Base-by-base conservation (phyloP, 164 flowering plant species). In the Chimonanthus praecox region DNA sequence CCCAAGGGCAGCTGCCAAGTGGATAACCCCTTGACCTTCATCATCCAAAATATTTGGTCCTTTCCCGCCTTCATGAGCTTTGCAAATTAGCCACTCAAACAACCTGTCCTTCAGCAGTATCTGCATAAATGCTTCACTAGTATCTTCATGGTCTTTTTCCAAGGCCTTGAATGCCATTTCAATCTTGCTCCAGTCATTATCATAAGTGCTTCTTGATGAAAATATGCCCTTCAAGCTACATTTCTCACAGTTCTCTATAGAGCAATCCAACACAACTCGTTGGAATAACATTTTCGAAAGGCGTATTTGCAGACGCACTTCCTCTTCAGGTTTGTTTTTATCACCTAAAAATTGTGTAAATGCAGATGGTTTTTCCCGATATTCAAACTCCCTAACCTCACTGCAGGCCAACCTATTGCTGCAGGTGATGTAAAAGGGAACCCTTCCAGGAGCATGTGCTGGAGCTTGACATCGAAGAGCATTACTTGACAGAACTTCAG, bases 1-100 rank as follows among this genome's bases (percentile, higher is more conserved):
- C 63, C 97, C 97, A 75, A 90, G 92, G 72, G 93, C 84, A 80
- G 97, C 89, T 50, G 90, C 91, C 78, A 92, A 80, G 72, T 92
- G 94, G 16, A 90, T 77, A 18, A 86, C 84, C 61, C 94, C 94
- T 82, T 82, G 90, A 45, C 97, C 94, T 70, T 82, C 74, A 3
- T 82, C 82, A 82, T 88, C 91, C 79, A 85, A 78, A 62, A 85
- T 43, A 78, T 81, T 73, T 5, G 86, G 87, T 44, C 88, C 92
- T 77, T 81, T 87, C 33, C 82, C 92, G 46, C 72, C 87, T 77
- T 89, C 91, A 79, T 83, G 87, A 69, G 79, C 72, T 81, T 86
- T 89, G 63, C 71, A 78, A 15, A 82, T 72, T 47, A 92, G 83
- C 97, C 97, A 92, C 58, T 80, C 85, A 78, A 68, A 83, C 33